phyloP scores from a whole-genome alignment of 2,329 filamentous ascomycete species.

The Macrophomina pseudophaseolina region DNA sequence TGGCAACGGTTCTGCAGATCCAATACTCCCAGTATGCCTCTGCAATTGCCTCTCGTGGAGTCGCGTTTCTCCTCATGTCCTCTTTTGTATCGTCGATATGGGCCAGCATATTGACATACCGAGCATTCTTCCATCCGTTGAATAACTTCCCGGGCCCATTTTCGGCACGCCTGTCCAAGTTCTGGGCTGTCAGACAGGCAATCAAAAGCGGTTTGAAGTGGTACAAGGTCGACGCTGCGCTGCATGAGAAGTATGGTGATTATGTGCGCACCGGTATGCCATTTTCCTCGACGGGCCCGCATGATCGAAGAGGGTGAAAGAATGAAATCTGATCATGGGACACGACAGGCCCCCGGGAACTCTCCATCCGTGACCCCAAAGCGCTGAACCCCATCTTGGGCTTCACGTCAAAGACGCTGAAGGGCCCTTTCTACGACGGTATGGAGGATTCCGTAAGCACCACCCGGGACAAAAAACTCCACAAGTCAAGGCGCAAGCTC shows the following conservation, averaged over 20 bases:
- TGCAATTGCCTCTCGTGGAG: background rate
- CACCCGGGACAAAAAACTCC: slow-evolving; percentile 38
- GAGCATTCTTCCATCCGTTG: slow-evolving; percentile 41
- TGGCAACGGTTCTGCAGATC: background rate
- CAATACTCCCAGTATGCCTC: background rate
- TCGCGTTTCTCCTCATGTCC: background rate
- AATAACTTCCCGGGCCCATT: slow-evolving; percentile 44
- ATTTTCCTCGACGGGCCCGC: background rate
- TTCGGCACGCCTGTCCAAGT: slow-evolving; percentile 35
- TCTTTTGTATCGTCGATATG: background rate
- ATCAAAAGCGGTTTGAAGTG: background rate
- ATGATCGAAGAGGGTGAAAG: no score
- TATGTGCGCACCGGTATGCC: slow-evolving; percentile 31
- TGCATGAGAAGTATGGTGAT: slow-evolving; percentile 24
- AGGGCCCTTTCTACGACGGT: slow-evolving; percentile 28
- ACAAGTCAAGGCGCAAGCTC: slow-evolving; percentile 37
- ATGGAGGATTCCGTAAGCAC: slow-evolving; percentile 36
- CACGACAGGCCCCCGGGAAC: slow-evolving; percentile 31
- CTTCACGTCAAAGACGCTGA: slow-evolving; percentile 12
- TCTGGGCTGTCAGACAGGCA: slow-evolving; percentile 1
- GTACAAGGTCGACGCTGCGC: slow-evolving; percentile 4
- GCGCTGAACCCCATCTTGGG: slow-evolving; percentile 10
- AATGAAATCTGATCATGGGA: slow-evolving; percentile 32
- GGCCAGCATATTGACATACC: slow-evolving; percentile 23
- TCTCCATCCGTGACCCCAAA: slow-evolving; percentile 7